phyloP scores from a whole-genome alignment of 1,284 basidiomycete genomes.

The Moesziomyces aphidis region DNA sequence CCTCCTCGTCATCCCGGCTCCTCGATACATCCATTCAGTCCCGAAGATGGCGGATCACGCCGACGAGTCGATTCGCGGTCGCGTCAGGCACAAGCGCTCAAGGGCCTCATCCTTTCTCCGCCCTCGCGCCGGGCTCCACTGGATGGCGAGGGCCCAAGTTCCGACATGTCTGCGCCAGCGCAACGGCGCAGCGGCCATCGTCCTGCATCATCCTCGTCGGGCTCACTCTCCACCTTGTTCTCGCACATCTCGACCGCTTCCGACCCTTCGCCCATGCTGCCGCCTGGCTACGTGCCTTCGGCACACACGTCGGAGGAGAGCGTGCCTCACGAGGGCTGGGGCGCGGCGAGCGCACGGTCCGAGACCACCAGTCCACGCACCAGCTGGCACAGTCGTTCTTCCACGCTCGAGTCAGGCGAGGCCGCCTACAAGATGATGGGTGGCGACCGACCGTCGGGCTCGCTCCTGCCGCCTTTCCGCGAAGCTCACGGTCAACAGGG shows the following conservation, averaged over 20 bases:
- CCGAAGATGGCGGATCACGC: conserved; percentile 28
- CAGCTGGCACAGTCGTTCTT: conserved; percentile 56
- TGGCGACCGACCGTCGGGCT: conserved; percentile 17
- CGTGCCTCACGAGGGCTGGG: conserved; percentile 37
- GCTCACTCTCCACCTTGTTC: conserved; percentile 43
- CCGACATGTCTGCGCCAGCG: conserved; percentile 22
- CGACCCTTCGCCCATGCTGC: conserved; percentile 45
- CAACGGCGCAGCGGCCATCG: conserved; percentile 36
- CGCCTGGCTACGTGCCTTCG: conserved; percentile 31
- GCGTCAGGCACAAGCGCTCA: conserved; percentile 45
- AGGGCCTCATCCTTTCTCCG: conserved; percentile 47
- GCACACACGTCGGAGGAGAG: conserved; percentile 38
- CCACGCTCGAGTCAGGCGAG: conserved; percentile 53
- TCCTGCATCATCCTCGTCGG: conserved; percentile 41
- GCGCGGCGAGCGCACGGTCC: conserved; percentile 33
- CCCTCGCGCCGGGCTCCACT: conserved; percentile 35
- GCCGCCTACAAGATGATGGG: conserved; percentile 40
- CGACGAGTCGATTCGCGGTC: conserved; percentile 44
- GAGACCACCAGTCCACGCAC: conserved; percentile 44
- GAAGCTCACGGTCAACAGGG: conserved; percentile 14
- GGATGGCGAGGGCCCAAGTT: conserved; percentile 34
- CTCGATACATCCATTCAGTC: conserved; percentile 34
- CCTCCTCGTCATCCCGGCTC: conserved; percentile 33
- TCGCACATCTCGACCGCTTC: conserved; percentile 48
- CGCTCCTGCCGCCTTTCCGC: conserved; percentile 41